These are phyloP conservation scores for Cnidoscolus chayamansa DNA, from an alignment of 441 rosid species.

Conservation along the genomic window DNA sequence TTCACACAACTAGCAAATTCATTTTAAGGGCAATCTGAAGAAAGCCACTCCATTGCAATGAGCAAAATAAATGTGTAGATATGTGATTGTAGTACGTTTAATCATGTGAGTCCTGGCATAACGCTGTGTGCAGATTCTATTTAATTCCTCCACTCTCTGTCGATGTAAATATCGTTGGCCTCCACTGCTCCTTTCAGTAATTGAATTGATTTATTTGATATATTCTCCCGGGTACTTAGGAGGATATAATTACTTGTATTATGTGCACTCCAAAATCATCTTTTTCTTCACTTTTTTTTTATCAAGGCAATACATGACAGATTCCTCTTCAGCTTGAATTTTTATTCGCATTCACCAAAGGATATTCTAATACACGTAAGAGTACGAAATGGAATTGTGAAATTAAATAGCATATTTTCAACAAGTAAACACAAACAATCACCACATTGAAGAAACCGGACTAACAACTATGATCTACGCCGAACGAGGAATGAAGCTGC, in stretches of 20 bases:
- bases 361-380: no score
- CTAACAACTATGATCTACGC: background rate
- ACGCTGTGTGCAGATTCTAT: background rate
- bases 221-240: background rate
- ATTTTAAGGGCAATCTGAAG: constrained; percentile 52
- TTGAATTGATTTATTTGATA: constrained; percentile 13
- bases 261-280: background rate
- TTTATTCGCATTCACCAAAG: no score
- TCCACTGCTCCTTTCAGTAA: background rate
- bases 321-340: no score
- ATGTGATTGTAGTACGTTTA: background rate
- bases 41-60: background rate
- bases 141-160: background rate
- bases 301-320: no score
- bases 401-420: no score
- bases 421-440: background rate
- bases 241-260: background rate
- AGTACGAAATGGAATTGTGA: no score
- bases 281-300: background rate
- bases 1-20: constrained; percentile 57
- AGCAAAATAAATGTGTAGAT: constrained; percentile 10
- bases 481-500: background rate
- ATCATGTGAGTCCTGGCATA: background rate
- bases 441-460: background rate
- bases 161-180: background rate